Evolutionary conservation across 116 monocot species (phyloP).

Genomic region (Iris pallida): DNA sequence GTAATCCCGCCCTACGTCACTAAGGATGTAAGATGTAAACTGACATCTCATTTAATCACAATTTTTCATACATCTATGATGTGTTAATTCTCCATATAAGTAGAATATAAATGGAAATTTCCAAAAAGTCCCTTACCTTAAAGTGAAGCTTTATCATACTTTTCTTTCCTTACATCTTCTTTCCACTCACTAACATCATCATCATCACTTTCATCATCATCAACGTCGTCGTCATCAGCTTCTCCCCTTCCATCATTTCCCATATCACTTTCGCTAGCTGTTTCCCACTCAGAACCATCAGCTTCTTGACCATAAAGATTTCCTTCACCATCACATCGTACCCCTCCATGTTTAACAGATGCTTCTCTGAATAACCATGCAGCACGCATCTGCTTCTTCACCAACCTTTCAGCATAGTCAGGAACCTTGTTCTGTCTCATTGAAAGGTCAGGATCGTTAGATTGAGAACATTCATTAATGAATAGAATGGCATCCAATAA

Average conservation of each 20-base stretch:
- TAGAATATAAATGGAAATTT: not conserved
- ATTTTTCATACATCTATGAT: not conserved
- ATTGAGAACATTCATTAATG: slow-evolving; percentile 88
- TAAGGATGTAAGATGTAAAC: not conserved
- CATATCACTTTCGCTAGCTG: slow-evolving; percentile 89
- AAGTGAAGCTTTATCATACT: slow-evolving; percentile 25
- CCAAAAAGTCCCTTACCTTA: slow-evolving; percentile 23
- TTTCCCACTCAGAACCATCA: slow-evolving; percentile 99
- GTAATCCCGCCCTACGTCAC: no score
- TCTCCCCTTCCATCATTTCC: slow-evolving; percentile 50
- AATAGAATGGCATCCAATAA: slow-evolving; percentile 91
- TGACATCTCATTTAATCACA: not conserved
- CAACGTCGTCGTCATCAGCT: slow-evolving; percentile 23
- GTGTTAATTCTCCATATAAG: not conserved
- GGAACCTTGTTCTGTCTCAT: slow-evolving; percentile 88
- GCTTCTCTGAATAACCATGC: slow-evolving; percentile 99
- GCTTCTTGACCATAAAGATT: slow-evolving; percentile 62
- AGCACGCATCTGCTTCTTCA: slow-evolving; percentile 93
- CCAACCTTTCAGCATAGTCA: slow-evolving; percentile 90
- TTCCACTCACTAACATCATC: slow-evolving; percentile 39
- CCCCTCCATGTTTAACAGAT: slow-evolving; percentile 81
- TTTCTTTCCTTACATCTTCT: slow-evolving; percentile 21
- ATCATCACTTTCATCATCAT: slow-evolving; percentile 11
- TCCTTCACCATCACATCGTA: slow-evolving; percentile 57
- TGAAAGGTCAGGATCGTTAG: slow-evolving; percentile 75